Evolutionary conservation across 106 monocot genomes (phyloP), one percentile per base, ranked within the genome.

Genomic region (Allium sativum): DNA sequence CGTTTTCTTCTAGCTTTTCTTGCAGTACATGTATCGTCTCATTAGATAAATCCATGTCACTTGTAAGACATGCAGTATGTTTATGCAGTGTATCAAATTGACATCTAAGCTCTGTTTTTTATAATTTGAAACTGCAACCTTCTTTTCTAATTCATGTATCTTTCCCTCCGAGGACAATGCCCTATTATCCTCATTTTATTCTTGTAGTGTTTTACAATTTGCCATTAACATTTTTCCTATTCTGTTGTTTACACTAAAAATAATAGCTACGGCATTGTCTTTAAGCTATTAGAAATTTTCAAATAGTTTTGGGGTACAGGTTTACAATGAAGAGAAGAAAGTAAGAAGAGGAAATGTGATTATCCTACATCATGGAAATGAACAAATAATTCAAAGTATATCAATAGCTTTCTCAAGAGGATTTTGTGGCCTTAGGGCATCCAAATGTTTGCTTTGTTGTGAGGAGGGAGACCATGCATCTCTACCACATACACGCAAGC

Each of bases 141-240:
- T 96, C 96, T 91, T 96, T 53, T 67, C 81, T 75, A 96, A 63
- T 58, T 96, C 91, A 71, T 96, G 96, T 54, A 96, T 96, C 91
- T 96, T 96, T 72, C 96, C 96, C 78, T 96, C 96, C 54, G 87
- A 88, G 45, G 96, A 87, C 63, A 91, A 73, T 46, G 87, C 79
- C 22, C 91, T 91, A 67, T 91, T 91, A 73, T 96, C 96, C 72
- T 96, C 91, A 78, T 96, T 96, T 75, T 96, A 91, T 61, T 84
- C 87, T 63, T 87, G 90, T 56, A 96, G 76, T 14, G 84, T 91
- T 68, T 84, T 84, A 69, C 96, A 96, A 71, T 96, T 96, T 14
- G 96, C 82, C 96, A 96, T 88, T 66, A 96, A 72, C 84, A 82
- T 84, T 73, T 96, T 84, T 7, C 96, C 96, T 55, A 84, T 73